Evolutionary conservation across 768 basidiomycete genomes (phyloP).

Genomic region (Trametes villosa): DNA sequence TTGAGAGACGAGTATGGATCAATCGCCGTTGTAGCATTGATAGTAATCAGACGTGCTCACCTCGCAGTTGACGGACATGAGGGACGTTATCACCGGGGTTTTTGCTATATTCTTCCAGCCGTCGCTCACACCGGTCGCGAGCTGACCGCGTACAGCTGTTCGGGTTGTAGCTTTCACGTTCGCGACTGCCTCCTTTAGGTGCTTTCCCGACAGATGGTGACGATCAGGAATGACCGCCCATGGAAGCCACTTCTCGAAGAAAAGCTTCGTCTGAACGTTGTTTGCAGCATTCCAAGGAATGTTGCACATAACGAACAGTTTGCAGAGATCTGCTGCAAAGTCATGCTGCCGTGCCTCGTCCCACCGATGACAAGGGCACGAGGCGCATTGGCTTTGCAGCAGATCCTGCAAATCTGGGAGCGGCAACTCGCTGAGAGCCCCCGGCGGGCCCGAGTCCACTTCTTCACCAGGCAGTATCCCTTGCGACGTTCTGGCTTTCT

Average conservation of each 20-base stretch:
- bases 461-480: no score
- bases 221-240: constrained; percentile 19
- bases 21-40: background rate
- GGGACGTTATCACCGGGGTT: constrained; percentile 1
- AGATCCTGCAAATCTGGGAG: no score
- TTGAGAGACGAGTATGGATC: background rate
- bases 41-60: constrained; percentile 2
- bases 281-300: constrained; percentile 32
- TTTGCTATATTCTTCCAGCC: constrained; percentile 21
- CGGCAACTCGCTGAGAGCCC: no score
- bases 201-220: constrained; percentile 6
- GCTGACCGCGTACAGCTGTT: constrained; percentile 1
- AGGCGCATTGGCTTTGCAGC: no score
- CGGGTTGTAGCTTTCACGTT: background rate
- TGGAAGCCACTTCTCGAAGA: constrained; percentile 33
- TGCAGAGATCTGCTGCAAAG: background rate
- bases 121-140: constrained; percentile 15
- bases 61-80: constrained; percentile 17
- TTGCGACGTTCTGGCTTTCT: no score
- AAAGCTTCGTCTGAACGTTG: constrained; percentile 25
- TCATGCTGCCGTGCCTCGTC: background rate
- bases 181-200: constrained; percentile 3
- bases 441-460: no score
- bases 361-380: no score
- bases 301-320: constrained; percentile 21